These are phyloP conservation scores for Zygnema cylindricum DNA, from an alignment of 139 green algal species.

Conservation along the genomic window DNA sequence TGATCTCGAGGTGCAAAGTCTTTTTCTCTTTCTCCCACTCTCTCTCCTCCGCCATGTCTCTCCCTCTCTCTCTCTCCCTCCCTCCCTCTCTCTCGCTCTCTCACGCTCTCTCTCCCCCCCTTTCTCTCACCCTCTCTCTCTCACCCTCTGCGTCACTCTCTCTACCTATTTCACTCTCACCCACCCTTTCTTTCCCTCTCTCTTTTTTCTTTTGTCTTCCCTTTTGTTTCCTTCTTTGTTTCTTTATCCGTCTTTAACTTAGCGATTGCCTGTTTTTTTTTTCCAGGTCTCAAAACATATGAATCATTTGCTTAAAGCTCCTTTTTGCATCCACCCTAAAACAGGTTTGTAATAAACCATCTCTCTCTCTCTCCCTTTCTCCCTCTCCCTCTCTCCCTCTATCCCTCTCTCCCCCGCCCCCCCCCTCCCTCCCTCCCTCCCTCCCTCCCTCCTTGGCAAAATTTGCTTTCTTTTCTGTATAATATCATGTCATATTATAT, in stretches of 20 bases:
- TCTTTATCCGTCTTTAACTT: neutral
- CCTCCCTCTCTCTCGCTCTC: no score
- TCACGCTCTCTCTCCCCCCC: no score
- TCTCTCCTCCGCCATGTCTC: neutral
- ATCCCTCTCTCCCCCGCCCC: neutral
- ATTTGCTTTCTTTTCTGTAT: constrained; percentile 1
- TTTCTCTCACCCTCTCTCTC: neutral
- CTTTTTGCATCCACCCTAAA: constrained; percentile 99
- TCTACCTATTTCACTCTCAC: neutral
- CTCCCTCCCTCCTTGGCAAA: neutral
- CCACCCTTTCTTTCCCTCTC: neutral
- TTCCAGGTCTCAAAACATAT: constrained; percentile 95
- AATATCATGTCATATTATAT: neutral
- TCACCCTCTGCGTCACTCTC: neutral
- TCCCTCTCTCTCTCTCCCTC: neutral
- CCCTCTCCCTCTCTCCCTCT: neutral
- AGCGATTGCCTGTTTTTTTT: neutral
- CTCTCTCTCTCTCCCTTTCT: neutral
- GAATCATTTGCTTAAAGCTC: constrained; percentile 99
- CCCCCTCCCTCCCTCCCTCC: neutral
- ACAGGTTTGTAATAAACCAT: constrained; percentile 67
- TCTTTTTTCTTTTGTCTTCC: neutral
- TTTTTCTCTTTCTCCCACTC: neutral
- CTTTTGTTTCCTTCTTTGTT: neutral
- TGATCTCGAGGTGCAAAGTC: constrained; percentile 80